These are phyloP conservation scores for Tulasnella sp. DNA, from an alignment of 768 basidiomycete genomes.

Conservation along the genomic window DNA sequence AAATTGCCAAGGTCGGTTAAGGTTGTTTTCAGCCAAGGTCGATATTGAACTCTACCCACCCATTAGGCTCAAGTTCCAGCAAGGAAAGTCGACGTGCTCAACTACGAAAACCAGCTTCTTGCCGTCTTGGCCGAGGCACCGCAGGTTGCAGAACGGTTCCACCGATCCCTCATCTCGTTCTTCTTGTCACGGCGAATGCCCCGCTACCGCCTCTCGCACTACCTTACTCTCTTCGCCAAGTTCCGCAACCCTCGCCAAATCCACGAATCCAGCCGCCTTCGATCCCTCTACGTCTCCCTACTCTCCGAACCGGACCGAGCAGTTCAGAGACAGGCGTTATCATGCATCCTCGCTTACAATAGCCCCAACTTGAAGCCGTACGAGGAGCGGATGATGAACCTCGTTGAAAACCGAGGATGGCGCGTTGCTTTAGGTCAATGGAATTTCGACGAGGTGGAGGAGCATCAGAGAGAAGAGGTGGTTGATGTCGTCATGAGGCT, in stretches of 20 bases:
- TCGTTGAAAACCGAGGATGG: constrained; percentile 84
- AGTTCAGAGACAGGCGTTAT: constrained; percentile 69
- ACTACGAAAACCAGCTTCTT: constrained; percentile 81
- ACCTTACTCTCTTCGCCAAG: constrained; percentile 83
- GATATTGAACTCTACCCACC: not conserved
- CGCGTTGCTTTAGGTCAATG: constrained; percentile 80
- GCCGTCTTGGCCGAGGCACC: constrained; percentile 62
- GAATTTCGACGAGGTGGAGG: constrained; percentile 53
- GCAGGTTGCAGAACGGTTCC: constrained; percentile 77
- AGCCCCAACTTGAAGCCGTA: constrained; percentile 50
- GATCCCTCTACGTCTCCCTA: constrained; percentile 61
- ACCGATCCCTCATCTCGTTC: constrained; percentile 77
- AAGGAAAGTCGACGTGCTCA: constrained; percentile 62
- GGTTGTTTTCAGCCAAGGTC: not conserved
- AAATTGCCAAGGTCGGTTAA: constrained; percentile 39
- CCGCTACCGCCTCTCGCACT: constrained; percentile 61
- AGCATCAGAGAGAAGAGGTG: constrained; percentile 56
- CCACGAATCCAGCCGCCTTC: constrained; percentile 60
- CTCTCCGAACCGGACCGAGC: constrained; percentile 80
- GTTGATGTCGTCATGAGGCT: constrained; percentile 69
- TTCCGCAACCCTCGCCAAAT: constrained; percentile 92
- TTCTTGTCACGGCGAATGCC: constrained; percentile 51
- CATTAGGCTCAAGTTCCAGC: constrained; percentile 38
- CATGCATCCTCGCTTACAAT: constrained; percentile 81
- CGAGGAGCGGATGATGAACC: constrained; percentile 59